These are phyloP conservation scores for Pyrenophora graminea DNA, from an alignment of 2,329 filamentous ascomycete species.

Conservation along the genomic window DNA sequence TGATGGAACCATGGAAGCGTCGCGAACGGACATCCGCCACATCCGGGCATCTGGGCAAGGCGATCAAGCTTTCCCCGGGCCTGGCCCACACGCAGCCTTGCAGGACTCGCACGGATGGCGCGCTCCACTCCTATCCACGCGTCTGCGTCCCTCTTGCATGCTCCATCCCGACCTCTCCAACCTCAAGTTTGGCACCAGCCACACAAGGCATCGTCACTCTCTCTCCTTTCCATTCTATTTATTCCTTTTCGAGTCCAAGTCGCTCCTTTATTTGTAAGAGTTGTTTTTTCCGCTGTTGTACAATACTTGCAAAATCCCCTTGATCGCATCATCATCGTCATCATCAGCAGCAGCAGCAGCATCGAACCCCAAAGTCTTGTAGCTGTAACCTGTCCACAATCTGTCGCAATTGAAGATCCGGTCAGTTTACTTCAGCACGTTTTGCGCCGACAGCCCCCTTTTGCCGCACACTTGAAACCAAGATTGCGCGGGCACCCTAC, in stretches of 20 bases:
- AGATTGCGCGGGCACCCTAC: slow-evolving; percentile 5
- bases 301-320: background rate
- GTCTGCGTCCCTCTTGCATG: slow-evolving; percentile 16
- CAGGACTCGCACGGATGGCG: slow-evolving; percentile 2
- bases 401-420: background rate
- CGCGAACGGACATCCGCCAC: slow-evolving; percentile 6
- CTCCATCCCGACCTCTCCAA: slow-evolving; percentile 18
- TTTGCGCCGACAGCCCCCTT: no score
- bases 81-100: slow-evolving; percentile 5
- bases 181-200: slow-evolving; percentile 22
- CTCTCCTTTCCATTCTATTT: background rate
- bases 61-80: slow-evolving; percentile 9
- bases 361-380: background rate
- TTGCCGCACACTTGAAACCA: slow-evolving; percentile 9
- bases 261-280: background rate
- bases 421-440: background rate
- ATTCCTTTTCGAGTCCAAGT: slow-evolving; percentile 1
- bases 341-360: background rate
- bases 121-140: slow-evolving; percentile 14
- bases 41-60: slow-evolving; percentile 5
- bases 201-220: slow-evolving; percentile 4
- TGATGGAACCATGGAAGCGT: background rate
- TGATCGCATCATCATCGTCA: background rate
- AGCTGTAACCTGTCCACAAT: background rate
- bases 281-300: background rate